Conservation (phyloP, 208 protist species). For the Acanthamoeba royreba region DNA sequence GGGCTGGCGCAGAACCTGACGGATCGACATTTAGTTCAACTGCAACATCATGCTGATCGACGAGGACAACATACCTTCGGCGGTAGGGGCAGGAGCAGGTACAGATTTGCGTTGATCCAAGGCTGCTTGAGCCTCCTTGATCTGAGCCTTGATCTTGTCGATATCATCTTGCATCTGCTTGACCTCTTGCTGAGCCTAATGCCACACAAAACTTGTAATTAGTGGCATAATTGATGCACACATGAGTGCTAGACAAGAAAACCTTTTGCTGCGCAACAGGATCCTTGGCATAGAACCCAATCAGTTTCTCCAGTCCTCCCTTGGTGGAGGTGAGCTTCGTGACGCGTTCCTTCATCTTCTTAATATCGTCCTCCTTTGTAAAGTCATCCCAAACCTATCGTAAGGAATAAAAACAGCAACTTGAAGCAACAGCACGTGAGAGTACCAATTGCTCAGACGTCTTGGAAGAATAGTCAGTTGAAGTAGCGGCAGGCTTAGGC, state of each 20-base stretch:
- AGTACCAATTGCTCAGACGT: background rate
- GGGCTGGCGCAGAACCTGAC: background rate
- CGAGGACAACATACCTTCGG: background rate
- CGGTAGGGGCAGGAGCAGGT: background rate
- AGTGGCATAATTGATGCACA: background rate
- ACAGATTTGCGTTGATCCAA: background rate
- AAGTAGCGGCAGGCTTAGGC: too few species aligned
- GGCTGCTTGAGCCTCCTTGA: background rate
- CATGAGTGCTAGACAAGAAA: background rate
- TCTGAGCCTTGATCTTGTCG: background rate
- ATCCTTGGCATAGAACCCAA: background rate
- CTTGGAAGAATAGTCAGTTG: too few species aligned
- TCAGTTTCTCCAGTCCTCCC: background rate
- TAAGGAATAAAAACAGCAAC: background rate
- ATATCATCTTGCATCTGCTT: background rate
- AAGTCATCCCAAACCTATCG: too few species aligned
- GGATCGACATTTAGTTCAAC: background rate
- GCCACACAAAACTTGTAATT: background rate
- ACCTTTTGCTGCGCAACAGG: background rate
- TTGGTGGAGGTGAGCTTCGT: background rate
- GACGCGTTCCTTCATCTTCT: background rate
- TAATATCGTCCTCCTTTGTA: background rate
- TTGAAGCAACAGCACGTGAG: background rate
- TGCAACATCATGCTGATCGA: background rate
- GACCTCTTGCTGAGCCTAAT: background rate